Percentiles rank a stretch among this genome's conserved stretches.
These are phyloP conservation scores for Chlorophyllum brunneum DNA, from an alignment of 768 basidiomycete species.

Conservation along the genomic window DNA sequence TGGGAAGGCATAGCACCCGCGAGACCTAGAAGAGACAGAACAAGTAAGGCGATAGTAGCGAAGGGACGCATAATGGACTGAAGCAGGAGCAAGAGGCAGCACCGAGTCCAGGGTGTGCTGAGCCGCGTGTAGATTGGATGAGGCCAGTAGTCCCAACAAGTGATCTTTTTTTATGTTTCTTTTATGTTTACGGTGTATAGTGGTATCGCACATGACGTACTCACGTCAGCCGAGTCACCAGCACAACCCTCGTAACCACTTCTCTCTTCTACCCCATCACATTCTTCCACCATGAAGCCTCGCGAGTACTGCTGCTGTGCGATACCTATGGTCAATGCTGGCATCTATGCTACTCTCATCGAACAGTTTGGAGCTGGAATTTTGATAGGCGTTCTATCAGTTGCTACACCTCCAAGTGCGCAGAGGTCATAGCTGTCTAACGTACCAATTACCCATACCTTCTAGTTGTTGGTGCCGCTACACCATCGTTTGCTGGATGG, in stretches of 20 bases:
- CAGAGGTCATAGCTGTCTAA: constrained; percentile 11
- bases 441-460: neutral
- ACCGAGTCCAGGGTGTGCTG: neutral
- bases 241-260: constrained; percentile 12
- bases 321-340: constrained; percentile 85
- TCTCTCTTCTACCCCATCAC: constrained; percentile 18
- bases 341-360: constrained; percentile 75
- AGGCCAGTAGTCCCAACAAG: neutral
- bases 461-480: constrained; percentile 81
- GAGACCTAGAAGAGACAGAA: constrained; percentile 14
- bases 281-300: constrained; percentile 63
- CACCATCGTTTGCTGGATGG: constrained; percentile 71
- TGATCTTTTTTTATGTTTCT: no score
- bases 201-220: neutral
- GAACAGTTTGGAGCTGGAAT: constrained; percentile 74
- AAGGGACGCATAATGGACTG: constrained; percentile 13
- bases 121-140: no score
- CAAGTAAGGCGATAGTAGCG: neutral
- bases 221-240: constrained; percentile 9
- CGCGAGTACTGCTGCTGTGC: constrained; percentile 93
- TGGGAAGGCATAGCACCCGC: constrained; percentile 19
- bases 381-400: constrained; percentile 64
- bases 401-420: constrained; percentile 81
- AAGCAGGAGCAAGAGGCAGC: neutral
- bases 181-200: no score